Evolutionary conservation across 2,329 filamentous ascomycete genomes (phyloP).

Genomic region (Exophiala alcalophila): DNA sequence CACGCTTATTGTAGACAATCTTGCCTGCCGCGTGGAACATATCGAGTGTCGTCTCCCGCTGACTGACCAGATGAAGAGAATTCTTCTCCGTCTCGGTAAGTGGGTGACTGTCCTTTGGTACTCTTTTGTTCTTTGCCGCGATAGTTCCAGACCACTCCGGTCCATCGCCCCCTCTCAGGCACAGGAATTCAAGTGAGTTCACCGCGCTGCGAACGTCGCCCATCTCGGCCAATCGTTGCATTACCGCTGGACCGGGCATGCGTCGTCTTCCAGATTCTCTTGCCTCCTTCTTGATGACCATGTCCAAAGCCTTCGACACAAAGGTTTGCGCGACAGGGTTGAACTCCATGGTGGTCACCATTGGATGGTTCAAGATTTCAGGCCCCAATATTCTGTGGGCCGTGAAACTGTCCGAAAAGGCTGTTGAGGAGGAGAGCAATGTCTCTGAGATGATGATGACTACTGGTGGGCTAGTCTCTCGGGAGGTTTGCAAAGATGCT

Average conservation of each 20-base stretch:
- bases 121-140: slow-evolving; percentile 63
- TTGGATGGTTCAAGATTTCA: slow-evolving; percentile 77
- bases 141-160: slow-evolving; percentile 73
- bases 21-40: slow-evolving; percentile 97
- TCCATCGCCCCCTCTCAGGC: slow-evolving; percentile 72
- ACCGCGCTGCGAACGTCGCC: slow-evolving; percentile 93
- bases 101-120: slow-evolving; percentile 50
- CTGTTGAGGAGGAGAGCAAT: slow-evolving; percentile 76
- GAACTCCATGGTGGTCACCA: slow-evolving; percentile 80
- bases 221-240: slow-evolving; percentile 77
- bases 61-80: slow-evolving; percentile 75
- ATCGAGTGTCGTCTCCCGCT: slow-evolving; percentile 83
- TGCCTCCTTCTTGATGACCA: slow-evolving; percentile 81
- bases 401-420: slow-evolving; percentile 86
- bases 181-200: slow-evolving; percentile 88
- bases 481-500: slow-evolving; percentile 41
- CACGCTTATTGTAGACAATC: slow-evolving; percentile 92
- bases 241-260: slow-evolving; percentile 73
- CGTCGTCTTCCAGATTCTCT: slow-evolving; percentile 70
- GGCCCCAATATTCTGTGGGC: slow-evolving; percentile 85
- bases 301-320: slow-evolving; percentile 76
- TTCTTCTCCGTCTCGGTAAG: slow-evolving; percentile 76
- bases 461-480: slow-evolving; percentile 63
- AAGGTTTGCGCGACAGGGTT: slow-evolving; percentile 86
- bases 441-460: slow-evolving; percentile 92